Evolutionary conservation across 78 protist genomes (phyloP).

Genomic region (Reticulomyxa filosa): DNA sequence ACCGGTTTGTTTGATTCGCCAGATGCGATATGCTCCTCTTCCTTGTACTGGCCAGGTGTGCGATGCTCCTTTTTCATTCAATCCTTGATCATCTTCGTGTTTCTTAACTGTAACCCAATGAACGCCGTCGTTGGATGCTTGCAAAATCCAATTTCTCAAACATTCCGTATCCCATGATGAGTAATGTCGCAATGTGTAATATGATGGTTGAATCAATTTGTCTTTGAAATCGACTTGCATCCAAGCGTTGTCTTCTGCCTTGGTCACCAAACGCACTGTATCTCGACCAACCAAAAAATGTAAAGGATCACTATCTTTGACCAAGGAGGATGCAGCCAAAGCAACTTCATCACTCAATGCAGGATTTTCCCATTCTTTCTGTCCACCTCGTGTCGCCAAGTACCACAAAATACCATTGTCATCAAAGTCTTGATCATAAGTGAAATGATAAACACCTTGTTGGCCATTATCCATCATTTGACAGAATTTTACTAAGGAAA

Average conservation of each 20-base stretch:
- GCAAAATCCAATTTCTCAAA: background rate
- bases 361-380: too few species aligned
- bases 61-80: background rate
- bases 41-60: background rate
- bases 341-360: too few species aligned
- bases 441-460: too few species aligned
- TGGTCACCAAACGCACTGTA: background rate
- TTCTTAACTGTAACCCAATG: background rate
- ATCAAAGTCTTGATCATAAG: background rate
- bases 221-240: background rate
- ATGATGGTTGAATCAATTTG: background rate
- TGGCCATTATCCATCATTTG: too few species aligned
- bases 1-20: background rate
- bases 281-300: background rate
- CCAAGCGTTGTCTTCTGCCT: background rate
- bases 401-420: background rate
- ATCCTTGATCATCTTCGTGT: background rate
- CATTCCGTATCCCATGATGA: background rate
- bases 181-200: constrained; percentile 6
- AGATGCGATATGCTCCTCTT: background rate
- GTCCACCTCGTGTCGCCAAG: too few species aligned
- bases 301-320: background rate
- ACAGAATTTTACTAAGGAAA: too few species aligned
- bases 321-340: background rate
- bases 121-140: constrained; percentile 1